Percentiles rank a stretch among this genome's conserved stretches.
Conservation (phyloP, 139 green algal genomes). For the Diplosphaera chodatii region DNA sequence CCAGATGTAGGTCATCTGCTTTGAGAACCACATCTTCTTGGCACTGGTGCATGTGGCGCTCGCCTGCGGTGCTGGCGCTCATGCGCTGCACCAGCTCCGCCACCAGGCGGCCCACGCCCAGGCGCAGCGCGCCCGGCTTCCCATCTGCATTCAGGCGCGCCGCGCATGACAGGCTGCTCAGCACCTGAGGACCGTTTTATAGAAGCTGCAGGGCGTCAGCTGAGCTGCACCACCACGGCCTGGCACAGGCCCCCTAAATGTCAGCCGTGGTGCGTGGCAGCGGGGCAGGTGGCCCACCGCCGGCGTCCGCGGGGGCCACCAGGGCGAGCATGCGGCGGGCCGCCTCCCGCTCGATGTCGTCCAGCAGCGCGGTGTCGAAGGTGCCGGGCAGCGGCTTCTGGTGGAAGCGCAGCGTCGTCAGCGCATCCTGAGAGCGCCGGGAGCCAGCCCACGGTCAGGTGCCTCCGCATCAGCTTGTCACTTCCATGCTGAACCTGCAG, state of each 20-base stretch:
- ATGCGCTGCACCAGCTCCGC: slow-evolving; percentile 52
- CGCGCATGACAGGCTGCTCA: too few relatives aligned
- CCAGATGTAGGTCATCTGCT: too few relatives aligned
- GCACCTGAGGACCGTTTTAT: too few relatives aligned
- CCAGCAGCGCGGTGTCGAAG: slow-evolving; percentile 14
- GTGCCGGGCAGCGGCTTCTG: slow-evolving; percentile 43
- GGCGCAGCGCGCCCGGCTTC: slow-evolving; percentile 38
- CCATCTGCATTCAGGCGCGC: slow-evolving; percentile 27
- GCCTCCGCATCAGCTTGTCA: too few relatives aligned
- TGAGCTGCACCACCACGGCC: too few relatives aligned
- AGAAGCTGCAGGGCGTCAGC: too few relatives aligned
- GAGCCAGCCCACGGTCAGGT: background rate
- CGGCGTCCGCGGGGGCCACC: slow-evolving; percentile 25
- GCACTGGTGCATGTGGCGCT: too few relatives aligned
- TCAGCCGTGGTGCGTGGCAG: too few relatives aligned
- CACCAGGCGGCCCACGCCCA: slow-evolving; percentile 57
- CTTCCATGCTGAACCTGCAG: too few relatives aligned
- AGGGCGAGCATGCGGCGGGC: slow-evolving; percentile 48
- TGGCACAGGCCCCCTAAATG: too few relatives aligned
- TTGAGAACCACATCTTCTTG: too few relatives aligned
- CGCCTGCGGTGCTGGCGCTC: slow-evolving; percentile 17
- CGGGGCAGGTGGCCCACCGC: too few relatives aligned
- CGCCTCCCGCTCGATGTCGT: slow-evolving; percentile 23
- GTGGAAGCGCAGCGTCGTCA: slow-evolving; percentile 50
- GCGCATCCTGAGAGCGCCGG: slow-evolving; percentile 20